Conservation (phyloP, 495 filamentous ascomycete species). For the Melanomma pulvis-pyrius region DNA sequence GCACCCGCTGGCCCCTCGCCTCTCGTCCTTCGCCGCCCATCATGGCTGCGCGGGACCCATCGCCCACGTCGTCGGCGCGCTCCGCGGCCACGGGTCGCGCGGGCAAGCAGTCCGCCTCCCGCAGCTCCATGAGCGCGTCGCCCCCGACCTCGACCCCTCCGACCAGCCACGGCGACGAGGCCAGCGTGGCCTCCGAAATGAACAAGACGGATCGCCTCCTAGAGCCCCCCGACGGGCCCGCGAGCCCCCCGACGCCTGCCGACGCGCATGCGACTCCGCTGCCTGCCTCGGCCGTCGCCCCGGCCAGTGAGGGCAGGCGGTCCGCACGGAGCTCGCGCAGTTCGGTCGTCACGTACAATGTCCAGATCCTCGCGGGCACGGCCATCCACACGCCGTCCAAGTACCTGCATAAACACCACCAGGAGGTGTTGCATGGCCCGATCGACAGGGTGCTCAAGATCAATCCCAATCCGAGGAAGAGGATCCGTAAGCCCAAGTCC, state of each 20-base stretch:
- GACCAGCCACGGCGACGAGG: slow-evolving; percentile 41
- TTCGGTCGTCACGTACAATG: slow-evolving; percentile 41
- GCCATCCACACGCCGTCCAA: slow-evolving; percentile 37
- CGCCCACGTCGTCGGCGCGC: slow-evolving; percentile 22
- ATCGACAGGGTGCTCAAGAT: neutral
- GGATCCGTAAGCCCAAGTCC: slow-evolving; percentile 50
- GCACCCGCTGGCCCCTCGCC: neutral
- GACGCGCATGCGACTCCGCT: slow-evolving; percentile 17
- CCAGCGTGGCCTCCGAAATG: slow-evolving; percentile 35
- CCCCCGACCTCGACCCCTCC: slow-evolving; percentile 40
- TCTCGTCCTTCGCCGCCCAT: neutral
- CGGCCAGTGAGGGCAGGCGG: slow-evolving; percentile 24
- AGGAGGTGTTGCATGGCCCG: slow-evolving; percentile 39
- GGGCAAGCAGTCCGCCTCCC: slow-evolving; percentile 11
- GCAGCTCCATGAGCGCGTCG: slow-evolving; percentile 33
- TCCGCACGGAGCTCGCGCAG: slow-evolving; percentile 31
- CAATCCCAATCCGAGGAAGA: slow-evolving; percentile 41
- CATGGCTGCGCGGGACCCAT: slow-evolving; percentile 32
- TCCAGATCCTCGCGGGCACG: slow-evolving; percentile 42
- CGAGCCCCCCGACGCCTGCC: neutral
- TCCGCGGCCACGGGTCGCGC: slow-evolving; percentile 25
- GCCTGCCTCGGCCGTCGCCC: slow-evolving; percentile 15
- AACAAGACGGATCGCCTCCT: slow-evolving; percentile 24
- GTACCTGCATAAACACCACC: slow-evolving; percentile 33
- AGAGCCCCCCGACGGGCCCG: slow-evolving; percentile 4